Conservation (phyloP, 352 stramenopile genomes). For the Aphanomyces stellatus region DNA sequence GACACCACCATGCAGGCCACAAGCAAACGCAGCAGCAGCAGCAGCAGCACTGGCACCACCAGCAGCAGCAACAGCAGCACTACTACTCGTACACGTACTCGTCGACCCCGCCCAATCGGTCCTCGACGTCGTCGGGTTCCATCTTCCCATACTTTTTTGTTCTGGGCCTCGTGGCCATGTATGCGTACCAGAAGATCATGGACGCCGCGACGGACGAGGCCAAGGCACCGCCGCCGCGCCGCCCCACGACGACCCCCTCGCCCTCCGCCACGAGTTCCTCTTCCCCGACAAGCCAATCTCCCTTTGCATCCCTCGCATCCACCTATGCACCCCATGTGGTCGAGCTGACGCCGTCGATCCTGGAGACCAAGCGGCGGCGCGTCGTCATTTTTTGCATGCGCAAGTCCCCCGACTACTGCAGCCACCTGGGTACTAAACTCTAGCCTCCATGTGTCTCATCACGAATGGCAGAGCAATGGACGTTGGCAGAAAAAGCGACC, state of each 20-base stretch:
- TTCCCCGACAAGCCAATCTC: neutral
- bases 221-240: neutral
- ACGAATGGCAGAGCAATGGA: constrained; percentile 49
- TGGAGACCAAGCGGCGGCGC: neutral
- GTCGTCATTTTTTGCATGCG: constrained; percentile 17
- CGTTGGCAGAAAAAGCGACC: constrained; percentile 49
- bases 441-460: neutral
- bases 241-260: neutral
- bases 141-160: neutral
- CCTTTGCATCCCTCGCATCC: constrained; percentile 7
- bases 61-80: constrained; percentile 40
- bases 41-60: constrained; percentile 38
- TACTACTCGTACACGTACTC: constrained; percentile 23
- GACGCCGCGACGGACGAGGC: neutral
- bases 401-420: neutral
- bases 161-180: neutral
- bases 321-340: constrained; percentile 6
- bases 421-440: neutral
- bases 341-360: neutral
- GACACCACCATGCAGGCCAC: constrained; percentile 11
- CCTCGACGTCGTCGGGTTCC: neutral
- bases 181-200: constrained; percentile 5
- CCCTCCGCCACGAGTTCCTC: neutral
- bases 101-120: neutral
- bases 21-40: constrained; percentile 27